Evolutionary conservation across 768 basidiomycete species (phyloP).

Genomic region (Hortiboletus flavorubellus): DNA sequence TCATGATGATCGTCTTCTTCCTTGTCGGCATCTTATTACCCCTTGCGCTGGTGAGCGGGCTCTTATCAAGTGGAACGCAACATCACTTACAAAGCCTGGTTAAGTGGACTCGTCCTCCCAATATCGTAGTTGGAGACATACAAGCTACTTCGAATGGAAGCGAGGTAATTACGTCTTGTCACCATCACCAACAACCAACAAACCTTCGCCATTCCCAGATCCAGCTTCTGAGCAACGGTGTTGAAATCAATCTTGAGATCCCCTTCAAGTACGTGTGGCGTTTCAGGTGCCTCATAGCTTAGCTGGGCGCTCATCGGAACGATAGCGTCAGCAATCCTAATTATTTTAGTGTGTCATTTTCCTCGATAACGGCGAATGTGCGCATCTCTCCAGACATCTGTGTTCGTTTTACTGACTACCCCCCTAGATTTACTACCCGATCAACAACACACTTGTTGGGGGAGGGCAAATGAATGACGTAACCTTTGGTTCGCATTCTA

Average conservation of each 20-base stretch:
- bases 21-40: slow-evolving; percentile 63
- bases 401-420: slow-evolving; percentile 2
- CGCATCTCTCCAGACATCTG: slow-evolving; percentile 4
- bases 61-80: background rate
- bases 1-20: slow-evolving; percentile 64
- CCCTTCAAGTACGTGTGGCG: slow-evolving; percentile 54
- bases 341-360: slow-evolving; percentile 67
- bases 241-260: slow-evolving; percentile 60
- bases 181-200: slow-evolving; percentile 9
- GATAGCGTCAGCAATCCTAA: slow-evolving; percentile 77
- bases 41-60: slow-evolving; percentile 56
- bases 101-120: slow-evolving; percentile 78
- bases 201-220: slow-evolving; percentile 31
- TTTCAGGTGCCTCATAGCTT: background rate
- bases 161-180: slow-evolving; percentile 37
- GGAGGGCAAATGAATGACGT: slow-evolving; percentile 49
- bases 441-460: slow-evolving; percentile 67
- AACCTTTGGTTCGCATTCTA: slow-evolving; percentile 47
- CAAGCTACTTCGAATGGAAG: slow-evolving; percentile 38
- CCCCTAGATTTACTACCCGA: slow-evolving; percentile 68
- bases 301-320: slow-evolving; percentile 4
- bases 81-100: slow-evolving; percentile 1
- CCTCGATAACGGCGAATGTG: slow-evolving; percentile 61
- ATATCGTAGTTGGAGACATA: slow-evolving; percentile 54
- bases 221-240: slow-evolving; percentile 38